phyloP scores from a whole-genome alignment of 2,329 filamentous ascomycete species.

The Colletotrichum spaethianum region DNA sequence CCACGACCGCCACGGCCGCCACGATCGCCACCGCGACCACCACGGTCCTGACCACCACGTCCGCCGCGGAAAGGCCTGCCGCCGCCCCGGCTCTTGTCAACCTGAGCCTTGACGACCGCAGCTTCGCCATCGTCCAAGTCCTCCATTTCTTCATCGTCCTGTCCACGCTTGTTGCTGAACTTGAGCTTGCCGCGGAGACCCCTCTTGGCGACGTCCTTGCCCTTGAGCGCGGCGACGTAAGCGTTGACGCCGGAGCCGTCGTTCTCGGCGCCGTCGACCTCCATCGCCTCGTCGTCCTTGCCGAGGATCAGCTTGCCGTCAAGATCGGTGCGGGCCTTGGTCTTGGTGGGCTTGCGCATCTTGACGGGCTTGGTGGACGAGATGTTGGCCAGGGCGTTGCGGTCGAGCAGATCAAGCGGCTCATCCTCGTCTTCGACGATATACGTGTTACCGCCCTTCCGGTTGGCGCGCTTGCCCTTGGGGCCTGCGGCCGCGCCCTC shows the following conservation, averaged over 20 bases:
- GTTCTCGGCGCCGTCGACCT: conserved; percentile 70
- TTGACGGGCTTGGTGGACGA: conserved; percentile 88
- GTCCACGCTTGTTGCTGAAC: conserved; percentile 75
- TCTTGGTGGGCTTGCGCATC: conserved; percentile 70
- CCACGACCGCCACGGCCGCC: conserved; percentile 63
- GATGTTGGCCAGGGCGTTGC: conserved; percentile 90
- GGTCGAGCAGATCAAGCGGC: conserved; percentile 92
- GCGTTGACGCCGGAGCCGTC: conserved; percentile 73
- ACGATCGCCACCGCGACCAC: conserved; percentile 52
- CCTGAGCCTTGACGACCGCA: conserved; percentile 66
- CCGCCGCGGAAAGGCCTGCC: conserved; percentile 49
- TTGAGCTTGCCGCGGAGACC: conserved; percentile 79
- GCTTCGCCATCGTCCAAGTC: conserved; percentile 69
- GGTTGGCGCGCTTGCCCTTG: conserved; percentile 63
- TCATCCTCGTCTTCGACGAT: conserved; percentile 97
- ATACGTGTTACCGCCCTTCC: conserved; percentile 80
- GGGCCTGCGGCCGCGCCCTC: conserved; percentile 51
- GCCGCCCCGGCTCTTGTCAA: conserved; percentile 52
- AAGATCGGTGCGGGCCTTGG: conserved; percentile 78
- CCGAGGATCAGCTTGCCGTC: conserved; percentile 88
- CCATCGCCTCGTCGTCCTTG: conserved; percentile 72
- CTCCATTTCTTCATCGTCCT: conserved; percentile 64
- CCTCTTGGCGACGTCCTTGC: conserved; percentile 75
- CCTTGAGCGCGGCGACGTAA: conserved; percentile 78
- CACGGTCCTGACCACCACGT: conserved; percentile 48